These are phyloP conservation scores for Cryptococcus maquisensis DNA, from an alignment of 1,284 basidiomycete species.

Conservation along the genomic window DNA sequence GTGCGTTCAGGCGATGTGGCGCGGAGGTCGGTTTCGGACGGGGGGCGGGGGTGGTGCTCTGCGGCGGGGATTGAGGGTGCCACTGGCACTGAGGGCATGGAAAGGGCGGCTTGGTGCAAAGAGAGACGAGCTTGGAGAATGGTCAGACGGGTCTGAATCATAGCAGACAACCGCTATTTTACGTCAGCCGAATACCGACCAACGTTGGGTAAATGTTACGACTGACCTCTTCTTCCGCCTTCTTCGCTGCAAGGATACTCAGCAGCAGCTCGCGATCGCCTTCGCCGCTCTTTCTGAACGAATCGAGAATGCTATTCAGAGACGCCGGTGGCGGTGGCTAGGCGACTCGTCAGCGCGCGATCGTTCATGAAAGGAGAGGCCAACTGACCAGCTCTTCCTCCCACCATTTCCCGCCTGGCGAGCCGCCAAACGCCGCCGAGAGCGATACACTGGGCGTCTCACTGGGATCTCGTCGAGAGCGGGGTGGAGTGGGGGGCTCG, in stretches of 20 bases:
- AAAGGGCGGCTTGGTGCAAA: conserved; percentile 23
- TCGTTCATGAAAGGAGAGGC: background rate
- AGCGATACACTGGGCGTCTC: conserved; percentile 30
- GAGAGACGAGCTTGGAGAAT: conserved; percentile 44
- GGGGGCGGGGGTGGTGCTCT: background rate
- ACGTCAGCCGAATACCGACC: background rate
- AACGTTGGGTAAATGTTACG: background rate
- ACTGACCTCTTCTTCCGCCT: conserved; percentile 76
- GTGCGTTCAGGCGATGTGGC: conserved; percentile 11
- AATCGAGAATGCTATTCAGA: conserved; percentile 74
- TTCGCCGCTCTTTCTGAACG: conserved; percentile 75
- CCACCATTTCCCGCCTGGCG: conserved; percentile 40
- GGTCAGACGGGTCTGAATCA: conserved; percentile 44
- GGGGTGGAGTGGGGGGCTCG: conserved; percentile 37
- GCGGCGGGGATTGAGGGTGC: background rate
- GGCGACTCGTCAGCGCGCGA: background rate
- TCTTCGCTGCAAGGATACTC: conserved; percentile 81
- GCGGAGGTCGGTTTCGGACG: background rate
- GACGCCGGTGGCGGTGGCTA: conserved; percentile 60
- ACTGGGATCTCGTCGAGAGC: conserved; percentile 32
- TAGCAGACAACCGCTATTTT: conserved; percentile 38
- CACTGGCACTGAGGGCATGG: conserved; percentile 3
- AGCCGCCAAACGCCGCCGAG: conserved; percentile 25
- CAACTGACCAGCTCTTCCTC: conserved; percentile 41
- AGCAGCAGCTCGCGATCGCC: conserved; percentile 84